A percentile compares a stretch with the other conserved stretches of the same genome.
Conservation (phyloP, 176 grass and related monocot genomes). For the Coix lacrymajobi region DNA sequence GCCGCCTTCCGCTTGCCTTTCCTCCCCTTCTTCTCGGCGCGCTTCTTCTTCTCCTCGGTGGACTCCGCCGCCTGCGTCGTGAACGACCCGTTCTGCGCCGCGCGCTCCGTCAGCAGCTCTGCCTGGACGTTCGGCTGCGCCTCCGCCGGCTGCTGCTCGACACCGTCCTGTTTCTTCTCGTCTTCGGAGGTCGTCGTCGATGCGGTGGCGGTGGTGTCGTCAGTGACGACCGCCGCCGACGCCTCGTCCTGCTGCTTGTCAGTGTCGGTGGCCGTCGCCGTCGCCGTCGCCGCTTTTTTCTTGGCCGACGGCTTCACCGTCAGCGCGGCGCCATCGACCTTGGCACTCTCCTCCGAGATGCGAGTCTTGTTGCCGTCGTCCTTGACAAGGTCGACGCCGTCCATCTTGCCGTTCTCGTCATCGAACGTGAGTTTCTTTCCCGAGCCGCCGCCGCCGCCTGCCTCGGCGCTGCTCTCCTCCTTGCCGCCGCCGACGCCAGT, state of each 20-base stretch:
- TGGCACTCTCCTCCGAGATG: slow-evolving; percentile 23
- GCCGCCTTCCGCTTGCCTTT: background rate
- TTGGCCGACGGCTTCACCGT: slow-evolving; percentile 33
- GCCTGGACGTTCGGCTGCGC: slow-evolving; percentile 53
- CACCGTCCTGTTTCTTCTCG: slow-evolving; percentile 3
- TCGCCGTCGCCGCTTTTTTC: slow-evolving; percentile 10
- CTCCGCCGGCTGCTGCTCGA: slow-evolving; percentile 18
- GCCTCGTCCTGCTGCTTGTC: background rate
- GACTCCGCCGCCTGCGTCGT: slow-evolving; percentile 80
- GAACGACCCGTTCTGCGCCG: slow-evolving; percentile 71
- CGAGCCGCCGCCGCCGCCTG: background rate
- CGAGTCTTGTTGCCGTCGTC: slow-evolving; percentile 50
- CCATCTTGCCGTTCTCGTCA: slow-evolving; percentile 63
- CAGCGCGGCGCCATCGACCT: background rate
- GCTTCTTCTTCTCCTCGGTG: slow-evolving; percentile 62
- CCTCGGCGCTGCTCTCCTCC: background rate
- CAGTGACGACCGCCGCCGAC: background rate
- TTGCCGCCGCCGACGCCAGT: background rate
- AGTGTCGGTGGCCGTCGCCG: background rate
- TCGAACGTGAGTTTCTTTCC: slow-evolving; percentile 45
- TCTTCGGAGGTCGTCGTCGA: background rate
- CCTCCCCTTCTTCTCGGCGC: background rate
- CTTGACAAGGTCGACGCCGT: slow-evolving; percentile 64
- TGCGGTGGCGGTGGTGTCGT: background rate
- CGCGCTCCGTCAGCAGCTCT: slow-evolving; percentile 67